Conservation (phyloP, 192 early-diverging fungal species). For the Physocladia obscura region DNA sequence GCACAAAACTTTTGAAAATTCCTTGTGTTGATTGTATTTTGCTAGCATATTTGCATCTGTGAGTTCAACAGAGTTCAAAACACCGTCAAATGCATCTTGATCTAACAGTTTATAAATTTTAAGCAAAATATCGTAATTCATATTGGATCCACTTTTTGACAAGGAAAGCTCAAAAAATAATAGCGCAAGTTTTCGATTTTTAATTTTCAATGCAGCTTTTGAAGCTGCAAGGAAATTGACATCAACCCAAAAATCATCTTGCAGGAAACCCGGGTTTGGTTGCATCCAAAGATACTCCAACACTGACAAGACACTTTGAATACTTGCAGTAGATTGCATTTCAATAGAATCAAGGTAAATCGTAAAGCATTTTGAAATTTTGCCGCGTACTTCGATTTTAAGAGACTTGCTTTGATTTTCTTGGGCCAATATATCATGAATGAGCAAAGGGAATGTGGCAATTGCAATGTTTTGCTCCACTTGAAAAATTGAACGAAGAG, state of each 20-base stretch:
- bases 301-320: not conserved
- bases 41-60: constrained; percentile 1
- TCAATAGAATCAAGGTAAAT: constrained; percentile 3
- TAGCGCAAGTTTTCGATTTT: constrained; percentile 26
- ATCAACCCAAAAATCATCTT: constrained; percentile 40
- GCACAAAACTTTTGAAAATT: not conserved
- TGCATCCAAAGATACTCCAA: constrained; percentile 25
- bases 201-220: constrained; percentile 24
- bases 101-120: constrained; percentile 32
- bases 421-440: constrained; percentile 5
- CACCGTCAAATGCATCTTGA: constrained; percentile 42
- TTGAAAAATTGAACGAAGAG: not conserved
- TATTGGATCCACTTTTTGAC: not conserved
- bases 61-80: constrained; percentile 19
- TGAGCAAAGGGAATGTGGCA: constrained; percentile 6
- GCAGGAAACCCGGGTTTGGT: not conserved
- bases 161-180: constrained; percentile 41
- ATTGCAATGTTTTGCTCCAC: constrained; percentile 1
- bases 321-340: not conserved
- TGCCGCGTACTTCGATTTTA: no score
- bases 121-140: constrained; percentile 17
- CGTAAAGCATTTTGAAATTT: constrained; percentile 2
- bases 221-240: constrained; percentile 29
- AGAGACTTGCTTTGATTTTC: not conserved
- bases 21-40: constrained; percentile 5